Conservation (phyloP, 208 protist genomes). For the Acanthamoeba healyi region DNA sequence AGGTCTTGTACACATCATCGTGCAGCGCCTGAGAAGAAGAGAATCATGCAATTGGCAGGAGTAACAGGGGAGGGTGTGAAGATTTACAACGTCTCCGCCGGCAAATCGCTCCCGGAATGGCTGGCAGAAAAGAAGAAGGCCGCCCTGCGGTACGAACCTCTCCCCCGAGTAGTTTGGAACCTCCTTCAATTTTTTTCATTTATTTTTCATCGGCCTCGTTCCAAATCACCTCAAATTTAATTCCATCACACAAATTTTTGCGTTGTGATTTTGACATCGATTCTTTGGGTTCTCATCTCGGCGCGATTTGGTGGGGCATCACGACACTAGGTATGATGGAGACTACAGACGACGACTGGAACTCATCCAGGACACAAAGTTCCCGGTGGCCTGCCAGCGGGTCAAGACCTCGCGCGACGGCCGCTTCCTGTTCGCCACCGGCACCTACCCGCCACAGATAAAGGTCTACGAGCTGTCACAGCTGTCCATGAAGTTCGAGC, state of each 20-base stretch:
- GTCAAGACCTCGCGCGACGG: slow-evolving; percentile 78
- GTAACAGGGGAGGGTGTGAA: slow-evolving; percentile 66
- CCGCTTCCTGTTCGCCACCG: slow-evolving; percentile 78
- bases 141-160: neutral
- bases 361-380: slow-evolving; percentile 84
- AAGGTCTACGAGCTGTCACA: slow-evolving; percentile 78
- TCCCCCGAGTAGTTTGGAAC: too few species aligned
- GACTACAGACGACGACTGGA: slow-evolving; percentile 79
- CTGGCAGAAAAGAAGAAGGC: slow-evolving; percentile 70
- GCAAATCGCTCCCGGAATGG: slow-evolving; percentile 73
- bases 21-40: neutral
- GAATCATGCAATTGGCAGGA: slow-evolving; percentile 30
- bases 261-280: neutral
- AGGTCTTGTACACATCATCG: too few species aligned
- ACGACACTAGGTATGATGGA: slow-evolving; percentile 7
- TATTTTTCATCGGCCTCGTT: too few species aligned
- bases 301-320: too few species aligned
- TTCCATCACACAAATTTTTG: too few species aligned
- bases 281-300: too few species aligned
- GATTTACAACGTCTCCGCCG: slow-evolving; percentile 76
- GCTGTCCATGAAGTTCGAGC: slow-evolving; percentile 89
- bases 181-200: neutral
- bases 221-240: too few species aligned
- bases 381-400: slow-evolving; percentile 73
- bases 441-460: slow-evolving; percentile 82